These are phyloP conservation scores for Geosmithia morbida DNA, from an alignment of 2,329 filamentous ascomycete species.

Conservation along the genomic window DNA sequence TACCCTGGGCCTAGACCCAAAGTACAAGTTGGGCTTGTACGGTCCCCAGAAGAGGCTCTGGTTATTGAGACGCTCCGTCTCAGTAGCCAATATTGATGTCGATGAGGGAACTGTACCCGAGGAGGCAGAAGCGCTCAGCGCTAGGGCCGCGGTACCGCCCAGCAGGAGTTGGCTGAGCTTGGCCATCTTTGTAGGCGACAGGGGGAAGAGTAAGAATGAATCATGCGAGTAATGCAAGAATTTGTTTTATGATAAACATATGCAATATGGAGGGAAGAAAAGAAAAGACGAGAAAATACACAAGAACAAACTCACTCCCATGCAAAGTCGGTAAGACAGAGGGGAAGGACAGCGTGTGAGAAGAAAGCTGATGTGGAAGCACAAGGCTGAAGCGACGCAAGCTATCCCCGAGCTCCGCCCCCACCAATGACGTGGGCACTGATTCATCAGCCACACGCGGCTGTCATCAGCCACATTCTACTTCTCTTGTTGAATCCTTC, in stretches of 20 bases:
- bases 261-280: too few species aligned
- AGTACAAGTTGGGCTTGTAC: conserved; percentile 88
- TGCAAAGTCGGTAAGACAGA: neutral
- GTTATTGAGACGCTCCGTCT: conserved; percentile 48
- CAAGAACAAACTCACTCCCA: neutral
- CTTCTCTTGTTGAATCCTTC: too few species aligned
- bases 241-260: neutral
- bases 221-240: neutral
- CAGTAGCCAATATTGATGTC: conserved; percentile 10
- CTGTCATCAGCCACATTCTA: conserved; percentile 3
- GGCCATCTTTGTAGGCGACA: neutral
- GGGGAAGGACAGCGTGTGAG: neutral
- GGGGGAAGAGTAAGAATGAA: neutral
- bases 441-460: neutral
- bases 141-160: conserved; percentile 10
- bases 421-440: neutral
- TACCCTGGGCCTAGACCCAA: conserved; percentile 71
- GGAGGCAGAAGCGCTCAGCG: conserved; percentile 10
- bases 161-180: conserved; percentile 14
- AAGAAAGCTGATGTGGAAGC: neutral
- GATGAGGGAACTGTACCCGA: conserved; percentile 25
- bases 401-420: neutral
- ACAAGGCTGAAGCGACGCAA: neutral
- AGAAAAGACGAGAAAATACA: too few species aligned
- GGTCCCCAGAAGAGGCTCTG: conserved; percentile 90